Conservation (phyloP, 2,329 filamentous ascomycete species). For the Ophiobolus disseminans region DNA sequence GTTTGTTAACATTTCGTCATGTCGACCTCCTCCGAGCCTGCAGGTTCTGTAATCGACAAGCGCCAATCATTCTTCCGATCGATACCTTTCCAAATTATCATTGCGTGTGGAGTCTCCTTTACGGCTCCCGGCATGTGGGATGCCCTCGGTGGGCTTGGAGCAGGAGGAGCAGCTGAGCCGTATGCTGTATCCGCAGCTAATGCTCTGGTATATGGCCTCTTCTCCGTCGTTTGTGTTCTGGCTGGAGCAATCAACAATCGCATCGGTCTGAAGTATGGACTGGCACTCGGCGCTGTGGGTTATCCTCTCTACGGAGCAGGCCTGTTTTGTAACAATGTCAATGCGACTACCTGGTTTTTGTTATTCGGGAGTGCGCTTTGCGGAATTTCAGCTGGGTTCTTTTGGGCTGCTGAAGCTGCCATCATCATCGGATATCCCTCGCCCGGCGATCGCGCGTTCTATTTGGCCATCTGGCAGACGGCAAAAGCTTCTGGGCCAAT, state of each 20-base stretch:
- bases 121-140: conserved; percentile 47
- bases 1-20: conserved; percentile 15
- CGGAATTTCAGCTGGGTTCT: conserved; percentile 51
- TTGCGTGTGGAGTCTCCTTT: conserved; percentile 45
- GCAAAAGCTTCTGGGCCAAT: conserved; percentile 50
- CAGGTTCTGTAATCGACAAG: conserved; percentile 22
- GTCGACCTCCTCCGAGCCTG: conserved; percentile 12
- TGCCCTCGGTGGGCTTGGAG: conserved; percentile 42
- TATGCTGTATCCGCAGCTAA: conserved; percentile 45
- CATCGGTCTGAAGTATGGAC: conserved; percentile 42
- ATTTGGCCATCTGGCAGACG: conserved; percentile 46
- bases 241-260: conserved; percentile 49
- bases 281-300: conserved; percentile 54
- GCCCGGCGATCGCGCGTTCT: conserved; percentile 46
- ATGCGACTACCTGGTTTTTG: conserved; percentile 51
- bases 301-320: conserved; percentile 53
- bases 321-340: conserved; percentile 50
- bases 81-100: conserved; percentile 42
- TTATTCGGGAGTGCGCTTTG: conserved; percentile 49
- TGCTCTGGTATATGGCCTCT: conserved; percentile 43
- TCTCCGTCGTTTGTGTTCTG: conserved; percentile 39
- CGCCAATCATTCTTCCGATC: conserved; percentile 38
- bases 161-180: conserved; percentile 43
- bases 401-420: conserved; percentile 53
- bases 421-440: conserved; percentile 53